Percentiles rank a stretch among this genome's conserved stretches.
These are phyloP conservation scores for Botrytis fragariae DNA, from an alignment of 2,329 filamentous ascomycete species.

Conservation along the genomic window DNA sequence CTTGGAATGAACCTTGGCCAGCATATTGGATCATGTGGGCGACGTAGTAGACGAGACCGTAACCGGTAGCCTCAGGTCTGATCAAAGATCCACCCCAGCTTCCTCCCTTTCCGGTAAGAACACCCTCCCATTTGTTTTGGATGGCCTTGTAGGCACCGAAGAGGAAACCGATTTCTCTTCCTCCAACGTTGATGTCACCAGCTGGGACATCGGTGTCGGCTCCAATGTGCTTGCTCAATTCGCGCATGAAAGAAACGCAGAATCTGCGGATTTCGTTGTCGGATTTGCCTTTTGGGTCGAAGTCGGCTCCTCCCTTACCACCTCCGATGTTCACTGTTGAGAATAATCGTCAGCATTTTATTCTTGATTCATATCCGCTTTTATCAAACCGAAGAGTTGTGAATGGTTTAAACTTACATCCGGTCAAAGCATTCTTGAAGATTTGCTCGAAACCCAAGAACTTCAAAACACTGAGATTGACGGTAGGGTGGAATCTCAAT, in stretches of 20 bases:
- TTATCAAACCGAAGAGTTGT: not conserved
- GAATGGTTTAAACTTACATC: conserved; percentile 59
- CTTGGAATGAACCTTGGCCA: conserved; percentile 78
- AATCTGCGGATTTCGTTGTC: conserved; percentile 97
- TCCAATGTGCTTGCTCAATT: conserved; percentile 93
- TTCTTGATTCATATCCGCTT: not conserved
- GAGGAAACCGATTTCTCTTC: conserved; percentile 89
- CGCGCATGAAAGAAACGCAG: conserved; percentile 93
- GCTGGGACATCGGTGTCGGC: conserved; percentile 95
- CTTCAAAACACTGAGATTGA: conserved; percentile 82
- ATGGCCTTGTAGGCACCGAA: conserved; percentile 91
- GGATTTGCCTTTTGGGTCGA: conserved; percentile 97
- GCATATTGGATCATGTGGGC: conserved; percentile 93
- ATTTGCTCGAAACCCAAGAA: conserved; percentile 99
- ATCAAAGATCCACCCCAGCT: conserved; percentile 93
- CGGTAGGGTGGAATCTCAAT: conserved; percentile 87
- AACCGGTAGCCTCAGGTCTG: conserved; percentile 94
- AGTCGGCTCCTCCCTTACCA: conserved; percentile 96
- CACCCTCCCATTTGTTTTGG: conserved; percentile 90
- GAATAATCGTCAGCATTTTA: conserved; percentile 15
- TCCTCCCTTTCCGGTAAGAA: conserved; percentile 92
- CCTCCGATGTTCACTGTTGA: conserved; percentile 82
- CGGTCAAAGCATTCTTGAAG: conserved; percentile 99
- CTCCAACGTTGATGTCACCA: conserved; percentile 92
- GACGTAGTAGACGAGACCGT: conserved; percentile 95